phyloP scores from a whole-genome alignment of 164 flowering plant species.

The Berberis thunbergii region DNA sequence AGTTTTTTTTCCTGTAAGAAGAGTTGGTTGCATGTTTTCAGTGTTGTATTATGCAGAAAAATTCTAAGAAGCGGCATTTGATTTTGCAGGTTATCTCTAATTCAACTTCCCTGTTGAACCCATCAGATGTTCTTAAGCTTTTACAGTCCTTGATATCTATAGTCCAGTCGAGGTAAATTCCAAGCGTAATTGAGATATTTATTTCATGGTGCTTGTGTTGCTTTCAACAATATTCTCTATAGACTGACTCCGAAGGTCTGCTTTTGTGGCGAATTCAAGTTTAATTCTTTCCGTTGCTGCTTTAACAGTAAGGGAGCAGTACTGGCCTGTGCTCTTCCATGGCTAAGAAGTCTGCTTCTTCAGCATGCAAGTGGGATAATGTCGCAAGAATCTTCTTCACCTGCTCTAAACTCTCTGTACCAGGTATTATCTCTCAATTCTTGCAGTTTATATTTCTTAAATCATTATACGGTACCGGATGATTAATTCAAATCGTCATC shows the following conservation, averaged over 20 bases:
- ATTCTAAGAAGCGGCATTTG: too few relatives aligned
- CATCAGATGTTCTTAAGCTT: conserved; percentile 76
- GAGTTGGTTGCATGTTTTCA: neutral
- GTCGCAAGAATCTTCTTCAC: conserved; percentile 79
- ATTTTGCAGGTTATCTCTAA: conserved; percentile 70
- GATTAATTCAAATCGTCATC: too few relatives aligned
- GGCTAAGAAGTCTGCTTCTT: conserved; percentile 79
- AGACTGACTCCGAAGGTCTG: too few relatives aligned
- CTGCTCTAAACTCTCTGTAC: conserved; percentile 60
- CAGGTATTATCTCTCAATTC: conserved; percentile 33
- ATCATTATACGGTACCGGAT: too few relatives aligned
- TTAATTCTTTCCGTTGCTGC: neutral
- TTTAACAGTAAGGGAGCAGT: conserved; percentile 60
- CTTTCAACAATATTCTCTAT: too few relatives aligned
- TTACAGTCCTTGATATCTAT: conserved; percentile 53
- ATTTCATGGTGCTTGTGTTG: too few relatives aligned
- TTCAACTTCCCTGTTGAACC: conserved; percentile 49
- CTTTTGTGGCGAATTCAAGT: neutral
- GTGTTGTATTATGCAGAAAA: neutral
- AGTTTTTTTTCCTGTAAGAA: neutral
- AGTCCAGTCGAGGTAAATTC: conserved; percentile 58
- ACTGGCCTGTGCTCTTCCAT: conserved; percentile 75
- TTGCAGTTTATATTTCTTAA: too few relatives aligned
- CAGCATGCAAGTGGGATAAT: conserved; percentile 74
- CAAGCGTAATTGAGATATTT: too few relatives aligned